Evolutionary conservation across 768 basidiomycete species (phyloP).

Genomic region (Pulveroboletus sp.): DNA sequence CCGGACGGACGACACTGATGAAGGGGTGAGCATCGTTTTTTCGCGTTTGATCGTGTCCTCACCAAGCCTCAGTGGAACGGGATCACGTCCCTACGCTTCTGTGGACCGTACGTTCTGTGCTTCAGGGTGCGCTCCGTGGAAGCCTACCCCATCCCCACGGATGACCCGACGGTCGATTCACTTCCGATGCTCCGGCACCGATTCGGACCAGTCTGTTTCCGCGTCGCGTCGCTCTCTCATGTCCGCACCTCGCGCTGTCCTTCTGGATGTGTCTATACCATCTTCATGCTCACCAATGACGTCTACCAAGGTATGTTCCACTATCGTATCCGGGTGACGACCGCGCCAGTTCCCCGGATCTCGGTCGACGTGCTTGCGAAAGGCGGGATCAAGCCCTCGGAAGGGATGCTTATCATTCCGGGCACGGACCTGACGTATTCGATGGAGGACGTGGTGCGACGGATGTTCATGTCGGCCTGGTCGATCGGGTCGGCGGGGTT

Average conservation of each 20-base stretch:
- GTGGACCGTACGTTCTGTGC: slow-evolving; percentile 48
- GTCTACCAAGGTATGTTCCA: slow-evolving; percentile 48
- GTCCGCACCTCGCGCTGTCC: slow-evolving; percentile 30
- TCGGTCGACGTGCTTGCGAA: slow-evolving; percentile 38
- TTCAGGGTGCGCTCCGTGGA: slow-evolving; percentile 52
- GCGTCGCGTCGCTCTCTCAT: slow-evolving; percentile 36
- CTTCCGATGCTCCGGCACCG: slow-evolving; percentile 20
- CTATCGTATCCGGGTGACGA: slow-evolving; percentile 36
- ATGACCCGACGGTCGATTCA: slow-evolving; percentile 3
- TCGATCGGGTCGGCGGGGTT: slow-evolving; percentile 18
- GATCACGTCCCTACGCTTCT: slow-evolving; percentile 41
- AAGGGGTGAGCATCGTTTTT: slow-evolving; percentile 26
- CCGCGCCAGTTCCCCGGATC: slow-evolving; percentile 30
- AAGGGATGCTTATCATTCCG: not conserved
- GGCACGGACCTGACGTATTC: not conserved
- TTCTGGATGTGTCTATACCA: slow-evolving; percentile 35
- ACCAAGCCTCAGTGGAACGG: slow-evolving; percentile 34
- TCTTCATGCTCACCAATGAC: slow-evolving; percentile 43
- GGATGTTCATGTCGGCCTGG: slow-evolving; percentile 14
- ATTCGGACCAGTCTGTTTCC: slow-evolving; percentile 36
- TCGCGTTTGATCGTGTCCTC: not conserved
- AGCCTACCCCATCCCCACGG: slow-evolving; percentile 26
- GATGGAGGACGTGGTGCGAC: not conserved
- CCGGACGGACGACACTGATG: slow-evolving; percentile 26
- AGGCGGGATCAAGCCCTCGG: not conserved